Base-by-base conservation (phyloP, 192 early-diverging fungal genomes). In the Pilaira anomala region DNA sequence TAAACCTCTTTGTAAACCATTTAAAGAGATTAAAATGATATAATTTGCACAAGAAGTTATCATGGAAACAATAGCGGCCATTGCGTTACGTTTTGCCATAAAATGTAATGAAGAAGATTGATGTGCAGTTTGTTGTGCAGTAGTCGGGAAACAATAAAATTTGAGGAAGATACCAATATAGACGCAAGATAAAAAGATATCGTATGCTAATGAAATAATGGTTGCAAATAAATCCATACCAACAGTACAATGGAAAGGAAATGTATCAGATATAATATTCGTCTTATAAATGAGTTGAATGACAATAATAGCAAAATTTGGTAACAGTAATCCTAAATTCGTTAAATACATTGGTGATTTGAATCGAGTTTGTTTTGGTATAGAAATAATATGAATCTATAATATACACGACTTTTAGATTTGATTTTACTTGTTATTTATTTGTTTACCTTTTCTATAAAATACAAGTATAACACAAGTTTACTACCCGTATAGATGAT, bases 381-480 rank as follows among this genome's bases (percentile, higher is more conserved):
- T 50, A 26, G 67, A 69, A 28, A 63, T 48, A 22, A 61, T 69
- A 24, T 69, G 61, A 1, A 56, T 56, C 64, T 66, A 46, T n/a
- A 44, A 4, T 1, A 36, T 9, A 36, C 1, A 8, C 16, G 13
- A 29, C 13, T n/a, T 9, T 8, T 19, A 40, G 7, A 4, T 33
- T 29, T 2, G 5, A 7, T 53, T 28, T 3, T 25, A 40, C n/a
- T 40, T 57, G 1, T 14, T 58, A 2, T 49, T 2, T n/a, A 16
- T 30, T 42, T 21, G 36, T 36, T 44, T 64, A 71, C 76, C 60
- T 79, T 79, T 65, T 81, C 80, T 3, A 65, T 72, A 48, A 81
- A 67, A 65, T 76, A 81, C 1, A 81, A 50, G 61, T 78, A 81
- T 19, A 81, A 67, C 0, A 78, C 28, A 6, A 81, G 45, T 26